Conservation (phyloP, 345 rosid species). For the Eucalyptus pumila region DNA sequence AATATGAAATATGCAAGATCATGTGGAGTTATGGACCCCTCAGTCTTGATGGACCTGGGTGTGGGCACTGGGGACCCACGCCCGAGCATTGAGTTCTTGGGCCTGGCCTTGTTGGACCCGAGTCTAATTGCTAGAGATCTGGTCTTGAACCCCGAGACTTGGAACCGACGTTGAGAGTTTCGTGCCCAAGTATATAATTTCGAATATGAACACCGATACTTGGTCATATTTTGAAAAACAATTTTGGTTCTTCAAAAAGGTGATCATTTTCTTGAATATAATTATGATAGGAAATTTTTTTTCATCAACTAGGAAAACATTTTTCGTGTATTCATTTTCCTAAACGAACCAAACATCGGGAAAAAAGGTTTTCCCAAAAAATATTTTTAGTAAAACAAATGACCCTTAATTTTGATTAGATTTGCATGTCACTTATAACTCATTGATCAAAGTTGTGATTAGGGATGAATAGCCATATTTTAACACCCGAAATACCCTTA, state of each 20-base stretch:
- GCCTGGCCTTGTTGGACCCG: neutral
- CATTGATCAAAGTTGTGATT: neutral
- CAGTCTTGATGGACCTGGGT: fast-evolving
- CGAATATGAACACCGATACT: neutral
- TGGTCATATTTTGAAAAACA: neutral
- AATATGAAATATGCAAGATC: neutral
- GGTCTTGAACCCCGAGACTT: neutral
- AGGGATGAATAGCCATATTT: no score
- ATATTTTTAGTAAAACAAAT: neutral
- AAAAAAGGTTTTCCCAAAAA: neutral
- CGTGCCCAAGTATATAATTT: neutral
- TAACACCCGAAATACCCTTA: no score
- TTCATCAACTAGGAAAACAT: fast-evolving
- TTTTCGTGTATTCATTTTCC: no score
- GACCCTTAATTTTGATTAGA: neutral
- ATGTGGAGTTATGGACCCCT: neutral
- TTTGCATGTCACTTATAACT: neutral
- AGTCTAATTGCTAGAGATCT: neutral
- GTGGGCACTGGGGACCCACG: neutral
- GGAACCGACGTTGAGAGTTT: fast-evolving
- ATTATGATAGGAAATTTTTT: no score
- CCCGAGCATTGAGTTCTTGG: neutral
- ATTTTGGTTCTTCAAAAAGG: no score
- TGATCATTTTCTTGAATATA: neutral
- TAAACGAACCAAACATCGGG: fast-evolving